Evolutionary conservation across 2,329 filamentous ascomycete genomes (phyloP).

Genomic region (Alternaria triticina): DNA sequence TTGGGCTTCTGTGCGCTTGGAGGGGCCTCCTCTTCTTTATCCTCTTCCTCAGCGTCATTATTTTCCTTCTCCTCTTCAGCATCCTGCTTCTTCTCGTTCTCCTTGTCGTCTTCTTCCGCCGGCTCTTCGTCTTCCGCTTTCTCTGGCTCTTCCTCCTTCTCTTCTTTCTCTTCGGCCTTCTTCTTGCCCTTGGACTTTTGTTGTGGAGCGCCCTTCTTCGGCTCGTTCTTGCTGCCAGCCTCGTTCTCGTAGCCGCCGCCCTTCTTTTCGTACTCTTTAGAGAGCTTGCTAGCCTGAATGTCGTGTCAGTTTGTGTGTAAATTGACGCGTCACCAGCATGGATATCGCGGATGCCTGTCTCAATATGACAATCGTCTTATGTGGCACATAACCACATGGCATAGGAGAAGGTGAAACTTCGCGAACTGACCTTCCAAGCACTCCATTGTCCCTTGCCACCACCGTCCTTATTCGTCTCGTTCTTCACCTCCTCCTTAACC

Average conservation of each 20-base stretch:
- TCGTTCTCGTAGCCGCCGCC: constrained; percentile 52
- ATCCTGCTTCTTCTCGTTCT: constrained; percentile 20
- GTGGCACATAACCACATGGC: too few relatives aligned
- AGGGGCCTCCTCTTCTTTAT: constrained; percentile 20
- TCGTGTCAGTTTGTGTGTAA: background rate
- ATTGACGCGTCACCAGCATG: too few relatives aligned
- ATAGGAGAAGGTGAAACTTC: too few relatives aligned
- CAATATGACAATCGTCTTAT: too few relatives aligned
- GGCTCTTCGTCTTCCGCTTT: background rate
- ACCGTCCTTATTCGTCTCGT: constrained; percentile 54
- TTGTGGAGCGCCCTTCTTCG: constrained; percentile 49
- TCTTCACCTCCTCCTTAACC: constrained; percentile 55
- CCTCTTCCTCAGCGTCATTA: constrained; percentile 11
- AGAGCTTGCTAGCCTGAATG: constrained; percentile 50
- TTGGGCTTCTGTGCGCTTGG: constrained; percentile 31
- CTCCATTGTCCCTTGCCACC: constrained; percentile 56
- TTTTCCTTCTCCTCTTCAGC: background rate
- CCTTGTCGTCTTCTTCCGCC: background rate
- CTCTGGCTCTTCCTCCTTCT: constrained; percentile 13
- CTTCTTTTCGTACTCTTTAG: constrained; percentile 51
- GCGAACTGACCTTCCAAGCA: constrained; percentile 52
- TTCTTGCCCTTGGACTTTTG: constrained; percentile 29
- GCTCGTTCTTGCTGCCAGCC: constrained; percentile 52
- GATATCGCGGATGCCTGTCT: too few relatives aligned
- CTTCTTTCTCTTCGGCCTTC: constrained; percentile 13